These are phyloP conservation scores for Microcyclosporella mali DNA, from an alignment of 2,329 filamentous ascomycete species.

Conservation along the genomic window DNA sequence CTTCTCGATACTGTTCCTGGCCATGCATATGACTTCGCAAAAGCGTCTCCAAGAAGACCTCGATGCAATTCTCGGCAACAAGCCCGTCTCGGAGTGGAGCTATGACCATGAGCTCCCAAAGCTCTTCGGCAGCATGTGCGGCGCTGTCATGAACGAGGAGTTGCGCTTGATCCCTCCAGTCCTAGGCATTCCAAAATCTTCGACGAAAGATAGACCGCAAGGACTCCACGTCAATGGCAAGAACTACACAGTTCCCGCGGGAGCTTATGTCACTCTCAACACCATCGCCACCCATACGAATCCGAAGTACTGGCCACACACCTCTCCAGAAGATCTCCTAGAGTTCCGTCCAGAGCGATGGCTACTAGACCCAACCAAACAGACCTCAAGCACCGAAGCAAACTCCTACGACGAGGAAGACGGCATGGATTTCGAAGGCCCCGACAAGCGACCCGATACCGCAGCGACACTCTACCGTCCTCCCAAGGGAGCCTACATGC, in stretches of 20 bases:
- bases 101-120: conserved; percentile 62
- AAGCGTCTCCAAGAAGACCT: conserved; percentile 62
- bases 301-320: conserved; percentile 64
- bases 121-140: conserved; percentile 63
- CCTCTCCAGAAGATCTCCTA: conserved; percentile 51
- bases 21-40: conserved; percentile 59
- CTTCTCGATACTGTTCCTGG: conserved; percentile 63
- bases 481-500: conserved; percentile 47
- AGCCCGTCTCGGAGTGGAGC: conserved; percentile 58
- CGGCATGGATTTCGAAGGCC: conserved; percentile 46
- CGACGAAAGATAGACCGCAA: conserved; percentile 44
- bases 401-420: conserved; percentile 34
- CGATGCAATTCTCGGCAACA: conserved; percentile 56
- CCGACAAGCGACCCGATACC: conserved; percentile 52
- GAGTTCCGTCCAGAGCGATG: conserved; percentile 69
- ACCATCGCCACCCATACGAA: conserved; percentile 58
- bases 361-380: conserved; percentile 43
- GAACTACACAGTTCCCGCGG: conserved; percentile 53
- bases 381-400: conserved; percentile 24
- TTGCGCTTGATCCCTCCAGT: conserved; percentile 68
- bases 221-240: conserved; percentile 54
- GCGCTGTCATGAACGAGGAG: conserved; percentile 71
- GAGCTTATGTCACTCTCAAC: conserved; percentile 51
- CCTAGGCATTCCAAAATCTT: conserved; percentile 63
- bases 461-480: conserved; percentile 57